Conservation (phyloP, 2,329 filamentous ascomycete species). For the Verticillium zaregamsianum region DNA sequence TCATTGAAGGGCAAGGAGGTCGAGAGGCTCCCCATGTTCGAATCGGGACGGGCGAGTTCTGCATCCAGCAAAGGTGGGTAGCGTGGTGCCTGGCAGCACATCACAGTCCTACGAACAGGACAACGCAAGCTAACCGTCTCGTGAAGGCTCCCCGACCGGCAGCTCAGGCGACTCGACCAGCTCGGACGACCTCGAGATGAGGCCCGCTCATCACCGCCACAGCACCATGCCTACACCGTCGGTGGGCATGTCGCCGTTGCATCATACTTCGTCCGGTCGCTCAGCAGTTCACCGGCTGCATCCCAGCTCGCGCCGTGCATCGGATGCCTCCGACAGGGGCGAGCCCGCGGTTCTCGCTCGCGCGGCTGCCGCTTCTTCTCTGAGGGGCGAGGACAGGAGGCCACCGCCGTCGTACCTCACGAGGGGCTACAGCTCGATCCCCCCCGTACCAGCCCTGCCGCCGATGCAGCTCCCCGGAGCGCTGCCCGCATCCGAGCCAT, state of each 20-base stretch:
- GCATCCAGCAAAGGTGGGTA: constrained; percentile 30
- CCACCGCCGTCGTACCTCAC: constrained; percentile 22
- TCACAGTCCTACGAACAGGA: background rate
- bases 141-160: constrained; percentile 21
- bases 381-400: constrained; percentile 6
- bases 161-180: constrained; percentile 33
- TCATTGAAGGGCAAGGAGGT: constrained; percentile 41
- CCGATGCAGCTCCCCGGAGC: constrained; percentile 5
- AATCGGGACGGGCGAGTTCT: constrained; percentile 28
- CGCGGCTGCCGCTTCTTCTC: constrained; percentile 1
- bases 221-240: constrained; percentile 5
- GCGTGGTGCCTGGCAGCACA: background rate
- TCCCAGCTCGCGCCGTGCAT: constrained; percentile 22
- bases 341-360: constrained; percentile 4
- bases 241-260: background rate
- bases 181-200: constrained; percentile 38
- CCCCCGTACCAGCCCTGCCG: constrained; percentile 3
- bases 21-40: constrained; percentile 23
- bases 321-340: constrained; percentile 21
- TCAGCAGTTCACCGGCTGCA: constrained; percentile 16
- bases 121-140: background rate
- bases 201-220: constrained; percentile 15
- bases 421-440: constrained; percentile 23
- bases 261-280: background rate
- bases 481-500: background rate